Conservation (phyloP, 179 eudicot species). For the Pouteria campechiana region DNA sequence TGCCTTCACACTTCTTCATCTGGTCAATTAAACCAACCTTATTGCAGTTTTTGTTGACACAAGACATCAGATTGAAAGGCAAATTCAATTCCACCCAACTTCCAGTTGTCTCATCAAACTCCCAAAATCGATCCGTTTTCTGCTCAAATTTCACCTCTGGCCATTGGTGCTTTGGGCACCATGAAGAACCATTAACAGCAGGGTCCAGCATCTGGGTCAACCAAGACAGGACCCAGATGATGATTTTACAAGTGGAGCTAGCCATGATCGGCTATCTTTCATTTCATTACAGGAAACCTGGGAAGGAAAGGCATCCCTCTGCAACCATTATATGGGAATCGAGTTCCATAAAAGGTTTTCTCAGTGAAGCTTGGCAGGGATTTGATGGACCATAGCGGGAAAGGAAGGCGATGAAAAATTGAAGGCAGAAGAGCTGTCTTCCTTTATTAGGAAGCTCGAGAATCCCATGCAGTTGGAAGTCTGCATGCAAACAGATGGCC, state of each 20-base stretch:
- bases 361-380: constrained; percentile 5
- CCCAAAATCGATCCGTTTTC: constrained; percentile 35
- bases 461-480: too few relatives aligned
- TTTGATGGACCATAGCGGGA: constrained; percentile 13
- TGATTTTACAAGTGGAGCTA: constrained; percentile 2
- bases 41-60: constrained; percentile 48
- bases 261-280: constrained; percentile 17
- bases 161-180: constrained; percentile 21
- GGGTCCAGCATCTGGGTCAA: constrained; percentile 8
- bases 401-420: not conserved
- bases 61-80: constrained; percentile 64
- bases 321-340: constrained; percentile 2
- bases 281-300: too few relatives aligned
- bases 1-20: constrained; percentile 4
- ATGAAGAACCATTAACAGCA: constrained; percentile 15
- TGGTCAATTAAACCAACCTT: constrained; percentile 37
- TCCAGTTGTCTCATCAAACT: constrained; percentile 48
- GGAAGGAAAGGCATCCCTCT: not conserved
- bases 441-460: too few relatives aligned
- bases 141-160: constrained; percentile 23
- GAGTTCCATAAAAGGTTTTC: constrained; percentile 6
- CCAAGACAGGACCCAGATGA: constrained; percentile 13
- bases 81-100: constrained; percentile 63
- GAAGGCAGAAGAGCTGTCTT: too few relatives aligned
- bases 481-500: too few relatives aligned